A percentile compares a stretch with the other conserved stretches of the same genome.
Conservation (phyloP, 257 asterid species). For the Nicotiana tabacum region DNA sequence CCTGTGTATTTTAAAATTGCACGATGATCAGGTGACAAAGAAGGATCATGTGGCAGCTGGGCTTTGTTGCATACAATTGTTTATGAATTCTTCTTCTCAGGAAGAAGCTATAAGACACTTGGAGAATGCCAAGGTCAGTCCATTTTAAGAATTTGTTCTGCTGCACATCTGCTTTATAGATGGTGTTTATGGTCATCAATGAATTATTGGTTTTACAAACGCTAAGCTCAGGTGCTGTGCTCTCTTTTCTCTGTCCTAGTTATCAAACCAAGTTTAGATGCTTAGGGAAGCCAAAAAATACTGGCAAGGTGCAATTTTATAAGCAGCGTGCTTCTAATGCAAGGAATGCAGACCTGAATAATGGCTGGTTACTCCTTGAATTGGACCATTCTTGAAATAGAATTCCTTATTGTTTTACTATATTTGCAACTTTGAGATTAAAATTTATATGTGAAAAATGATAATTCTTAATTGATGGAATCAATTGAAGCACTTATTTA, state of each 20-base stretch:
- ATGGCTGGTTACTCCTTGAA: neutral
- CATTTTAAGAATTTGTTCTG: slow-evolving; percentile 3
- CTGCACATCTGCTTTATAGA: neutral
- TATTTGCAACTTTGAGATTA: neutral
- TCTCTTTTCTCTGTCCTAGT: neutral
- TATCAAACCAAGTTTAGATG: neutral
- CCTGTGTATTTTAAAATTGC: slow-evolving; percentile 17
- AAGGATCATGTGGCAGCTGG: slow-evolving; percentile 96
- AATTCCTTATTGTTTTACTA: neutral
- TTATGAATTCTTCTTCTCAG: slow-evolving; percentile 87
- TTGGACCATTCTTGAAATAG: neutral
- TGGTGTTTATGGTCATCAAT: slow-evolving; percentile 6
- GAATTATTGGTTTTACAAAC: neutral
- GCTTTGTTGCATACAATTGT: slow-evolving; percentile 91
- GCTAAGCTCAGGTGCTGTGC: neutral
- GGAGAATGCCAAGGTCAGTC: slow-evolving; percentile 77
- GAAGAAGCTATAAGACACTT: slow-evolving; percentile 87
- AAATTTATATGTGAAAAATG: neutral
- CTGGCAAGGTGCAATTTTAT: neutral
- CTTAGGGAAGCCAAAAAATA: neutral
- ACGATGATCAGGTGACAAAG: slow-evolving; percentile 69
- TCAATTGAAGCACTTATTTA: neutral
- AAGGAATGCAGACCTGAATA: neutral
- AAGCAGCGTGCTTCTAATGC: neutral
- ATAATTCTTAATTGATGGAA: neutral